Conservation (phyloP, 768 basidiomycete species). For the Serpula lacrymans region DNA sequence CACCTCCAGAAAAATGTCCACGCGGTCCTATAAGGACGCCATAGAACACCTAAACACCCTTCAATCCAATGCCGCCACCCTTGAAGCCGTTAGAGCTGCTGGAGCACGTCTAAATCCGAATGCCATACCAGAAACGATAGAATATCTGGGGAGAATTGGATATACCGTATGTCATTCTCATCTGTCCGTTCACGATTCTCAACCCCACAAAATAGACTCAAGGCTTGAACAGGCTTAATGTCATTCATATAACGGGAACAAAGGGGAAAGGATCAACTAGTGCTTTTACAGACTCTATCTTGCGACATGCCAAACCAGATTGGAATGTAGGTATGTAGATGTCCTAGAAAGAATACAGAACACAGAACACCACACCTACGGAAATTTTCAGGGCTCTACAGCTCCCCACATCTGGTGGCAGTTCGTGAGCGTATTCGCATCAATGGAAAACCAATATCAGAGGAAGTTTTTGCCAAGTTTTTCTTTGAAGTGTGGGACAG, state of each 20-base stretch:
- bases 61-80: slow-evolving; percentile 90
- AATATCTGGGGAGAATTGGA: slow-evolving; percentile 84
- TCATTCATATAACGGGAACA: slow-evolving; percentile 95
- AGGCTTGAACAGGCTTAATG: slow-evolving; percentile 85
- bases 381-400: slow-evolving; percentile 74
- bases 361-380: no score
- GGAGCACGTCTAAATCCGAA: slow-evolving; percentile 55
- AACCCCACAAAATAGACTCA: slow-evolving; percentile 49
- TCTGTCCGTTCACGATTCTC: slow-evolving; percentile 7
- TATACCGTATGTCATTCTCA: slow-evolving; percentile 58
- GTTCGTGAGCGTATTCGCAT: slow-evolving; percentile 95
- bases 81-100: slow-evolving; percentile 78
- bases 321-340: slow-evolving; percentile 74
- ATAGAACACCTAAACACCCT: slow-evolving; percentile 71
- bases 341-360: no score
- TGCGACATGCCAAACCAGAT: slow-evolving; percentile 67
- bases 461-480: slow-evolving; percentile 82
- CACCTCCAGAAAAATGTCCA: slow-evolving; percentile 46
- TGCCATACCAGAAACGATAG: slow-evolving; percentile 86
- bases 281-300: slow-evolving; percentile 85
- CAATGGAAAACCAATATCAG: slow-evolving; percentile 85
- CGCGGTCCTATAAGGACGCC: slow-evolving; percentile 67
- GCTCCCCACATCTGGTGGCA: slow-evolving; percentile 93
- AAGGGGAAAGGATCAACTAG: slow-evolving; percentile 98
- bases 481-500: slow-evolving; percentile 97